Conservation (phyloP, 129 eudicot genomes). For the Ambrosia trifida region DNA sequence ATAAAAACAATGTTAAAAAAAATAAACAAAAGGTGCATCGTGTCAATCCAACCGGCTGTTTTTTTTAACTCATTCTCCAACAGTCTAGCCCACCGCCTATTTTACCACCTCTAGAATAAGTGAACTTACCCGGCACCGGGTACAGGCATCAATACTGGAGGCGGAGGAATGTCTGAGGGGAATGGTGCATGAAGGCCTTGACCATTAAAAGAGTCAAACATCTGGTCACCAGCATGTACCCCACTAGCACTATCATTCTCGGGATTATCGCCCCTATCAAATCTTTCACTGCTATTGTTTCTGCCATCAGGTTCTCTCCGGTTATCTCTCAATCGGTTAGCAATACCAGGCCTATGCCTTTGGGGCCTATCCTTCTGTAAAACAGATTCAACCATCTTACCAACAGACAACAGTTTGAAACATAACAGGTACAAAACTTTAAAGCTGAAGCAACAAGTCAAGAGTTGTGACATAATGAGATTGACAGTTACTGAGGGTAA, state of each 20-base stretch:
- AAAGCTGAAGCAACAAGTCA: conserved; percentile 2
- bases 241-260: conserved; percentile 49
- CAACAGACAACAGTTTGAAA: conserved; percentile 14
- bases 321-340: conserved; percentile 61
- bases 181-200: conserved; percentile 60
- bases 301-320: conserved; percentile 72
- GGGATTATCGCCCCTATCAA: conserved; percentile 67
- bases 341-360: conserved; percentile 70
- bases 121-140: conserved; percentile 96
- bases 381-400: background rate
- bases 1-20: background rate
- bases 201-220: conserved; percentile 79
- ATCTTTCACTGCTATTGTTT: conserved; percentile 66
- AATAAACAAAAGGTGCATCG: background rate
- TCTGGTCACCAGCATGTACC: conserved; percentile 49
- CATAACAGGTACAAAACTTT: conserved; percentile 6
- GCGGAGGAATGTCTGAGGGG: conserved; percentile 89
- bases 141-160: conserved; percentile 96
- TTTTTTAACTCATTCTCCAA: background rate
- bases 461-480: background rate
- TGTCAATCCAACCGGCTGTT: background rate
- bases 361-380: conserved; percentile 75
- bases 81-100: background rate
- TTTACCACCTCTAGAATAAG: background rate
- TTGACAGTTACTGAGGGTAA: background rate